Percentiles rank a stretch among this genome's conserved stretches.
These are phyloP conservation scores for Yarrowia sp. DNA, from an alignment of 805 yeast genomes.

Conservation along the genomic window DNA sequence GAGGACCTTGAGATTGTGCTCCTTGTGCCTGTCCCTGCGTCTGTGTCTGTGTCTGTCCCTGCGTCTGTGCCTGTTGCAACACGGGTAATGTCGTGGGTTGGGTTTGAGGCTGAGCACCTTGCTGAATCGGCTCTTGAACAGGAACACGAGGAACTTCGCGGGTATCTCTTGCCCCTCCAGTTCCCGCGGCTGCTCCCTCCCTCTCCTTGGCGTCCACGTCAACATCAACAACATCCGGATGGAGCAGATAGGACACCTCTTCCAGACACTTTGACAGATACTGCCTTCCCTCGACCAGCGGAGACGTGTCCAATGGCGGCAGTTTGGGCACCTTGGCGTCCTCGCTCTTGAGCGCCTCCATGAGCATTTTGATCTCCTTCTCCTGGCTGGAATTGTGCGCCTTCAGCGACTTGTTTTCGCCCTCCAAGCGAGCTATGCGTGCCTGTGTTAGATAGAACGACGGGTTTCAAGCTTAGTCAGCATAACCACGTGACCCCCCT, in stretches of 20 bases:
- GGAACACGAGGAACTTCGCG: conserved; percentile 30
- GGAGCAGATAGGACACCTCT: conserved; percentile 50
- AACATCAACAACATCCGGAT: conserved; percentile 42
- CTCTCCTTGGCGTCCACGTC: conserved; percentile 28
- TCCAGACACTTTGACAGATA: conserved; percentile 50
- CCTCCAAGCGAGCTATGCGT: conserved; percentile 59
- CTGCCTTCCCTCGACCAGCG: conserved; percentile 46
- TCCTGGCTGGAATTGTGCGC: conserved; percentile 44
- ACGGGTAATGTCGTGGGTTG: neutral
- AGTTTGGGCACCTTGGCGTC: conserved; percentile 31
- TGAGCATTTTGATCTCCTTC: conserved; percentile 48
- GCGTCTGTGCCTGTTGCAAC: neutral
- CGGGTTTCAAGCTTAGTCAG: too few species aligned
- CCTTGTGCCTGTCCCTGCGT: neutral
- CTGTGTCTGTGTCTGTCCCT: neutral
- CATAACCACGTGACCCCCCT: too few species aligned
- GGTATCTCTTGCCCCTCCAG: neutral
- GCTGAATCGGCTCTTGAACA: conserved; percentile 10
- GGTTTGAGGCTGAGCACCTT: neutral
- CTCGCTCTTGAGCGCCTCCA: conserved; percentile 40
- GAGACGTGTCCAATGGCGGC: conserved; percentile 38
- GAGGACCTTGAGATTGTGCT: neutral
- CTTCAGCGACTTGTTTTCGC: conserved; percentile 57
- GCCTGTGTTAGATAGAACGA: conserved; percentile 44
- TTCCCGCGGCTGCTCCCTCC: neutral